Evolutionary conservation across 2,329 filamentous ascomycete species (phyloP).

Genomic region (Aspergillus proliferans): DNA sequence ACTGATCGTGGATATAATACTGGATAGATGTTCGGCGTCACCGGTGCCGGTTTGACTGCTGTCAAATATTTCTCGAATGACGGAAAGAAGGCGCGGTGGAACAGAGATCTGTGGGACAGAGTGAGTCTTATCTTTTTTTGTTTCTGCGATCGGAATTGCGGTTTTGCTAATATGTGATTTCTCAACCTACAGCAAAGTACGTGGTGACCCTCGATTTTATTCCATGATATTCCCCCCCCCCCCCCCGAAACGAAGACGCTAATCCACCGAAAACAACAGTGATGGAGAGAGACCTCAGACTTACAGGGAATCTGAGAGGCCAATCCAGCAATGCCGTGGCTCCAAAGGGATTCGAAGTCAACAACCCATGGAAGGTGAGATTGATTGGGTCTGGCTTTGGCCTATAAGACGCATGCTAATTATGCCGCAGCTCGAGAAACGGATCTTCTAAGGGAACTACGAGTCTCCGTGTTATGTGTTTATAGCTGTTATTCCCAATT

Average conservation of each 20-base stretch:
- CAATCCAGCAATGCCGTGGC: conserved; percentile 56
- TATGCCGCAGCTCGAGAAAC: conserved; percentile 32
- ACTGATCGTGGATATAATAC: not conserved
- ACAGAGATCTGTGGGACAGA: conserved; percentile 59
- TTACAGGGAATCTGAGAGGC: conserved; percentile 56
- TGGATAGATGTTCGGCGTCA: conserved; percentile 55
- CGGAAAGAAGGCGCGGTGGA: conserved; percentile 55
- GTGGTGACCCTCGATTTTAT: conserved; percentile 14
- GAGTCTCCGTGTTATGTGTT: conserved; percentile 12
- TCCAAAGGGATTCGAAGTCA: conserved; percentile 59
- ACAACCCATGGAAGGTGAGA: conserved; percentile 60
- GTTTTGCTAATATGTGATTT: conserved; percentile 31
- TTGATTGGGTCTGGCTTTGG: not conserved
- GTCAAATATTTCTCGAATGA: conserved; percentile 57
- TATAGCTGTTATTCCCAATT: conserved; percentile 10
- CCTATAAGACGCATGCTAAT: conserved; percentile 16
- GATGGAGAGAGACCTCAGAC: conserved; percentile 60
- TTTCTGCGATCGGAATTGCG: conserved; percentile 8
- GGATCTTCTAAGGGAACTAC: conserved; percentile 30
- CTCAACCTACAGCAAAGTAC: conserved; percentile 47
- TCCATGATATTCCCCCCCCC: no score
- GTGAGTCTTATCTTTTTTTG: conserved; percentile 37
- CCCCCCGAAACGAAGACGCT: conserved; percentile 9
- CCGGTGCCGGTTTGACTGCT: conserved; percentile 52
- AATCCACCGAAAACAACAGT: conserved; percentile 41